A percentile compares a stretch with the other conserved stretches of the same genome.
phyloP scores from a whole-genome alignment of 2,329 filamentous ascomycete species.

The Fusarium sp. region DNA sequence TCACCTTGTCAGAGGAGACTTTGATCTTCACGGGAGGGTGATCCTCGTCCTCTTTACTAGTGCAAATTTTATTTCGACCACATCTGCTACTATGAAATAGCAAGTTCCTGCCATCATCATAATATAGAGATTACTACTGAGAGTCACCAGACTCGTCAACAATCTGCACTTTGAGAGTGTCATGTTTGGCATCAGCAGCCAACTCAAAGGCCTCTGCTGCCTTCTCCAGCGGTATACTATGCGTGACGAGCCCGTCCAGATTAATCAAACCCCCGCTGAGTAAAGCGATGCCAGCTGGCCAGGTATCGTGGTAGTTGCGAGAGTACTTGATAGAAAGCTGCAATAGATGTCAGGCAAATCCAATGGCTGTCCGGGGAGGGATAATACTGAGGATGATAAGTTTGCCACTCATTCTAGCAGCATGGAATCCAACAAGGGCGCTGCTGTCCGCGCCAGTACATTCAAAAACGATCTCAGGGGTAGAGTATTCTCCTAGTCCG shows the following conservation, averaged over 20 bases:
- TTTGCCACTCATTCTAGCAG: background rate
- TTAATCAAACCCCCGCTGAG: background rate
- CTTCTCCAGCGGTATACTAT: background rate
- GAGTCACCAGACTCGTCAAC: background rate
- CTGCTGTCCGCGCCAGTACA: background rate
- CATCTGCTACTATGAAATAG: too few relatives aligned
- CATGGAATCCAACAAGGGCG: background rate
- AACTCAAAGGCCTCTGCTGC: background rate
- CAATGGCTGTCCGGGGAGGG: background rate
- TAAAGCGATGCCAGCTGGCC: background rate
- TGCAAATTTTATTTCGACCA: background rate
- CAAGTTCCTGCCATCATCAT: too few relatives aligned
- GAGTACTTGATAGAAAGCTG: background rate
- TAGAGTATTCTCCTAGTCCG: background rate
- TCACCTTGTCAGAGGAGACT: background rate
- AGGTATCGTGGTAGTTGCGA: background rate
- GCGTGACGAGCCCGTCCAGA: background rate
- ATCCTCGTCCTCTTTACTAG: background rate
- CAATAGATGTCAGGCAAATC: background rate
- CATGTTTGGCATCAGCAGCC: background rate
- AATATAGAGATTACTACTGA: background rate
- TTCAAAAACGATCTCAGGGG: background rate
- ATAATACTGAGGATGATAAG: background rate
- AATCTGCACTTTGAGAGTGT: background rate
- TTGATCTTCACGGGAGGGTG: background rate